A percentile compares a stretch with the other conserved stretches of the same genome.
Evolutionary conservation across 1,284 basidiomycete species (phyloP).

Genomic region (Farysia itapuensis): DNA sequence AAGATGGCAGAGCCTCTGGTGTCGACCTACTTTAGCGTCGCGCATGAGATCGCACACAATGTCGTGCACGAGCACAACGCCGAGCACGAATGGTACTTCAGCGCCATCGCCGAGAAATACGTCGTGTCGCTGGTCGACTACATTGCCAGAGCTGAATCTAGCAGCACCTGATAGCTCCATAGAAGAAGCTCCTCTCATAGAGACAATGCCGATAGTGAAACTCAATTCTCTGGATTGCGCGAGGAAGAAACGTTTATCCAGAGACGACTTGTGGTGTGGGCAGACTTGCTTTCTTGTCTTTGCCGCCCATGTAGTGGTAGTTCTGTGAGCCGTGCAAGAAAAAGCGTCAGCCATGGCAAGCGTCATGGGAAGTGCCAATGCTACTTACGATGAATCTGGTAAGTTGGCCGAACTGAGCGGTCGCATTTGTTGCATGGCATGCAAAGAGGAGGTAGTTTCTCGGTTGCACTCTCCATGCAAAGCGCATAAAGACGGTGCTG

Average conservation of each 20-base stretch:
- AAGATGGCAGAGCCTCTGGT: slow-evolving; percentile 72
- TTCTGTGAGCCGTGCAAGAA: slow-evolving; percentile 22
- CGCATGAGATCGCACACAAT: slow-evolving; percentile 82
- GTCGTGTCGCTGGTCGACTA: slow-evolving; percentile 59
- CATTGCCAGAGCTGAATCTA: slow-evolving; percentile 23
- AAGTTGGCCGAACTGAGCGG: slow-evolving; percentile 49
- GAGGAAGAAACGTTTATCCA: too few species aligned
- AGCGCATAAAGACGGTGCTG: slow-evolving; percentile 57
- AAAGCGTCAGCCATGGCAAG: too few species aligned
- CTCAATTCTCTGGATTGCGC: too few species aligned
- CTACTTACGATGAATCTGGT: slow-evolving; percentile 49
- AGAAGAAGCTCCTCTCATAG: too few species aligned
- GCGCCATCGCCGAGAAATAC: slow-evolving; percentile 77
- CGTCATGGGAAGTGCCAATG: too few species aligned
- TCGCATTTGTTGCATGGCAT: slow-evolving; percentile 55
- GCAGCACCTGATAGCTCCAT: too few species aligned
- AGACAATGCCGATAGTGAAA: too few species aligned
- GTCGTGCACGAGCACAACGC: slow-evolving; percentile 70
- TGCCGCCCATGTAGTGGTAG: slow-evolving; percentile 49
- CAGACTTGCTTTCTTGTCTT: slow-evolving; percentile 19
- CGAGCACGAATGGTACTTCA: slow-evolving; percentile 87
- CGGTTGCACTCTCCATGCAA: slow-evolving; percentile 57
- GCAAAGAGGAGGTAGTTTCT: slow-evolving; percentile 57
- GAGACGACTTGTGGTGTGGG: slow-evolving; percentile 25
- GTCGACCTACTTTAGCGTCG: slow-evolving; percentile 85